Evolutionary conservation across 2,329 filamentous ascomycete species (phyloP).

Genomic region (Ascochyta pisi): DNA sequence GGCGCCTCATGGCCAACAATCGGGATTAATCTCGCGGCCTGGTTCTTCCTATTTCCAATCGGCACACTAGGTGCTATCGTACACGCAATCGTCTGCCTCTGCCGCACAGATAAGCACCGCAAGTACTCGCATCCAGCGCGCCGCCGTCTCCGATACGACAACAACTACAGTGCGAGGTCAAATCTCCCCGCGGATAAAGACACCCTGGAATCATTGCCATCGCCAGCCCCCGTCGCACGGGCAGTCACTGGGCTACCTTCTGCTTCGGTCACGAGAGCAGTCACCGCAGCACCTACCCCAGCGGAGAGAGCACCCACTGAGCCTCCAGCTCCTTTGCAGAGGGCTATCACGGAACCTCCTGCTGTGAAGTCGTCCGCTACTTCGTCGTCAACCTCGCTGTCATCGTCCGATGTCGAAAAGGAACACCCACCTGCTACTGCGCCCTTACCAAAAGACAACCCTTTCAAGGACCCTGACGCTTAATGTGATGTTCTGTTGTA

Average conservation of each 20-base stretch:
- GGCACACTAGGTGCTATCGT: slow-evolving; percentile 4
- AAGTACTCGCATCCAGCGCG: slow-evolving; percentile 12
- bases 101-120: slow-evolving; percentile 15
- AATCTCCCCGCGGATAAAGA: not conserved
- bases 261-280: slow-evolving; percentile 5
- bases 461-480: slow-evolving; percentile 6
- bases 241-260: not conserved
- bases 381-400: slow-evolving; percentile 9
- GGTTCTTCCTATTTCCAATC: slow-evolving; percentile 7
- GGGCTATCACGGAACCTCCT: not conserved
- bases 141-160: slow-evolving; percentile 11
- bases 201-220: not conserved
- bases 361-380: not conserved
- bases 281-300: not conserved
- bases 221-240: not conserved
- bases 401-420: slow-evolving; percentile 11
- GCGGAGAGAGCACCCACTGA: slow-evolving; percentile 1
- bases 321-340: not conserved
- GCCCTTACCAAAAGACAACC: slow-evolving; percentile 2
- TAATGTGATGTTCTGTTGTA: slow-evolving; percentile 4
- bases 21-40: slow-evolving; percentile 11
- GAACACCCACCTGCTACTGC: not conserved
- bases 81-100: slow-evolving; percentile 22
- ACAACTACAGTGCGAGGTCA: not conserved
- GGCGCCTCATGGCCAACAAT: slow-evolving; percentile 19